Evolutionary conservation across 192 early-diverging fungal genomes (phyloP).

Genomic region (Coemansia sp.): DNA sequence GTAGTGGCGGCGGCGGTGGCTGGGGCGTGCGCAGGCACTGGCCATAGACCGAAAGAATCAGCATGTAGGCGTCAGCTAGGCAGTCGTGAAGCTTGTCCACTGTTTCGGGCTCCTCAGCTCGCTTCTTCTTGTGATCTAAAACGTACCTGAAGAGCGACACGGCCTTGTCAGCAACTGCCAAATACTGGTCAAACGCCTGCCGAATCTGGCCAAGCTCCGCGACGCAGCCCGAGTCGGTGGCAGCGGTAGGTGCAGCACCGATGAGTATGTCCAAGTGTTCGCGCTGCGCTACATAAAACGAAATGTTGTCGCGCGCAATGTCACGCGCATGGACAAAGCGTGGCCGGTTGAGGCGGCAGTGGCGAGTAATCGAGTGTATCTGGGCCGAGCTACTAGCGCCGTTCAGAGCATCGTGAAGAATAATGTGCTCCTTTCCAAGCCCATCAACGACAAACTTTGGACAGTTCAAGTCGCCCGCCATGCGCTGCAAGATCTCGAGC

Average conservation of each 20-base stretch:
- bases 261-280: neutral
- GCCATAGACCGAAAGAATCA: constrained; percentile 34
- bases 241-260: neutral
- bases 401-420: constrained; percentile 20
- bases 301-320: constrained; percentile 42
- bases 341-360: constrained; percentile 37
- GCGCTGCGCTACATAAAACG: constrained; percentile 14
- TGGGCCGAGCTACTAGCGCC: neutral
- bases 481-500: constrained; percentile 15
- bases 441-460: constrained; percentile 36
- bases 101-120: constrained; percentile 6
- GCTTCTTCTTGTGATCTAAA: constrained; percentile 43
- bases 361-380: constrained; percentile 36
- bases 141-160: constrained; percentile 23
- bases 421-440: constrained; percentile 31
- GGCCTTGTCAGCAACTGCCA: constrained; percentile 25
- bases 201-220: constrained; percentile 6
- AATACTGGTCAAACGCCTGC: constrained; percentile 12
- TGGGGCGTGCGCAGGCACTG: constrained; percentile 9
- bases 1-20: neutral
- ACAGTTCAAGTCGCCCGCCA: constrained; percentile 39
- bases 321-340: constrained; percentile 48
- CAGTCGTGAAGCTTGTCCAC: constrained; percentile 26
- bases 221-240: neutral
- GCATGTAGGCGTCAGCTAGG: constrained; percentile 37